Percentiles rank a stretch among this genome's conserved stretches.
These are phyloP conservation scores for Huiozyma naganishii DNA, from an alignment of 805 yeast species.

Conservation along the genomic window DNA sequence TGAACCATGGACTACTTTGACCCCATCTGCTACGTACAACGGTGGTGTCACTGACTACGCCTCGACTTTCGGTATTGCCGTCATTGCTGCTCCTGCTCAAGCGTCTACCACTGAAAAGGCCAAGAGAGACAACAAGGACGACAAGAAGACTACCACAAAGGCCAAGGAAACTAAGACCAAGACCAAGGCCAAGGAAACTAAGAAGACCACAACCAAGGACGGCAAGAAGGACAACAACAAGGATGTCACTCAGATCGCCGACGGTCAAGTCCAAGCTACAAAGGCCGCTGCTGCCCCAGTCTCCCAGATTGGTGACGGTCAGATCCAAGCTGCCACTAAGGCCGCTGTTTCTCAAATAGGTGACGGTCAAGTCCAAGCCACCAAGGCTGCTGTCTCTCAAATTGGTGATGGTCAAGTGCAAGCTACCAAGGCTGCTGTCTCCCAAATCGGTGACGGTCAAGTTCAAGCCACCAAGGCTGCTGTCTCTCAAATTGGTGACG, in stretches of 20 bases:
- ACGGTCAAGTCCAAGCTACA: no score
- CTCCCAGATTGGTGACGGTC: slow-evolving; percentile 52
- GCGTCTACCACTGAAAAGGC: slow-evolving; percentile 32
- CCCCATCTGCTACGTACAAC: slow-evolving; percentile 46
- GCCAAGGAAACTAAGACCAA: slow-evolving; percentile 10
- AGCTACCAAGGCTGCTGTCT: slow-evolving; percentile 14
- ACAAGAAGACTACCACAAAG: background rate
- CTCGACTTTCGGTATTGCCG: slow-evolving; percentile 55
- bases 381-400: slow-evolving; percentile 30
- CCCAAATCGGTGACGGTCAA: no score
- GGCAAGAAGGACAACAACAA: no score
- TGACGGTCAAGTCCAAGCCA: slow-evolving; percentile 44
- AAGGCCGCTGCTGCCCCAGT: slow-evolving; percentile 11
- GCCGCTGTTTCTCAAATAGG: slow-evolving; percentile 20
- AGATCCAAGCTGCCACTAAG: slow-evolving; percentile 38
- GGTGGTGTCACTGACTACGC: slow-evolving; percentile 49
- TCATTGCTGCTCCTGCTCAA: slow-evolving; percentile 19
- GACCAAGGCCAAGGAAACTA: no score
- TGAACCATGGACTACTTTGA: slow-evolving; percentile 62
- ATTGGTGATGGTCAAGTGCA: slow-evolving; percentile 31
- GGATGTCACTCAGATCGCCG: no score
- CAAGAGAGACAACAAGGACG: slow-evolving; percentile 18
- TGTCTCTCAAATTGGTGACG: slow-evolving; percentile 3
- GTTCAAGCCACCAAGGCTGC: slow-evolving; percentile 11
- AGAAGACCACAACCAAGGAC: no score